Evolutionary conservation across 2,329 filamentous ascomycete species (phyloP).

Genomic region (Ceratocystis destructans): DNA sequence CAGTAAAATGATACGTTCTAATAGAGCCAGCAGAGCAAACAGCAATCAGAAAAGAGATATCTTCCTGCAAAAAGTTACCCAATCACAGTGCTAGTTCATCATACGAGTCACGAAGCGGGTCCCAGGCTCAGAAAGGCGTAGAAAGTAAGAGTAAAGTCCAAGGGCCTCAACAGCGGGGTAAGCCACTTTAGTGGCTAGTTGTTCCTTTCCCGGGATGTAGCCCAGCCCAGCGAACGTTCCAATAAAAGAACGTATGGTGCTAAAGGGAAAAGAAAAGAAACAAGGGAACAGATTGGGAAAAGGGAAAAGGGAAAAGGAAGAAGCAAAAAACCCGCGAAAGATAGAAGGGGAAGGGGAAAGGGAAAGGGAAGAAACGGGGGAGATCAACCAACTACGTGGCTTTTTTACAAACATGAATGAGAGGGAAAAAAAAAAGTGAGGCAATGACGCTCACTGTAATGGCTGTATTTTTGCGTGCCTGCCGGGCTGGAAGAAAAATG

Average conservation of each 20-base stretch:
- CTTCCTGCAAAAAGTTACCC: neutral
- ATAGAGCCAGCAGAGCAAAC: too few relatives aligned
- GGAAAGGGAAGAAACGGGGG: neutral
- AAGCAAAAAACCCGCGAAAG: neutral
- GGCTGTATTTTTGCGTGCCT: neutral
- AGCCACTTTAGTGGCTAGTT: constrained; percentile 14
- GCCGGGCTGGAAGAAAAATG: neutral
- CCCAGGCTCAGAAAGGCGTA: neutral
- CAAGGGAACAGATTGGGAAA: neutral
- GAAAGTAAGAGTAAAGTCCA: neutral
- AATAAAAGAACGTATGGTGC: neutral
- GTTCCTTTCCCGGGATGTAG: constrained; percentile 10
- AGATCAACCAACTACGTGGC: neutral
- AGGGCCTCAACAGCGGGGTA: constrained; percentile 15
- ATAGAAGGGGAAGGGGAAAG: neutral
- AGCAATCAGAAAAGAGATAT: too few relatives aligned
- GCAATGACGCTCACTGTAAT: neutral
- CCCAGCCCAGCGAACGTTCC: constrained; percentile 7
- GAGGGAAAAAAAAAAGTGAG: neutral
- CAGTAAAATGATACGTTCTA: too few relatives aligned
- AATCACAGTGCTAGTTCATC: neutral
- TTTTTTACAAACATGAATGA: too few relatives aligned
- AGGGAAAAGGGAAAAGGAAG: neutral
- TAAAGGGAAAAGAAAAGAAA: neutral
- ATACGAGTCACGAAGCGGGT: constrained; percentile 14